A percentile compares a stretch with the other conserved stretches of the same genome.
Conservation (phyloP, 1,284 basidiomycete genomes). For the Tylopilus orsonianus region DNA sequence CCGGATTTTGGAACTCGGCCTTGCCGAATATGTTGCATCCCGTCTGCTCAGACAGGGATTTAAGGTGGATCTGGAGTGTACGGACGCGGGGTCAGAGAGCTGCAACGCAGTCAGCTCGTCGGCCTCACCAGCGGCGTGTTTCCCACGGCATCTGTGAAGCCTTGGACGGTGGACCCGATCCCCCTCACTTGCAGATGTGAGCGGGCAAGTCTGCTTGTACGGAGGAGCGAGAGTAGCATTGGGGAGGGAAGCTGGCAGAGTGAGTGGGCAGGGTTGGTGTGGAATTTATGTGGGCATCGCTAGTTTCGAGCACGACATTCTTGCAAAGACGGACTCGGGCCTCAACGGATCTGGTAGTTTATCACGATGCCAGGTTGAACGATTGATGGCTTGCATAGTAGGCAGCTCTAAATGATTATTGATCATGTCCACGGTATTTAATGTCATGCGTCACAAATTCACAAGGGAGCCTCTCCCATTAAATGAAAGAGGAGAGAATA, state of each 20-base stretch:
- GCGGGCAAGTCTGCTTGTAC: constrained; percentile 25
- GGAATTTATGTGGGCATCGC: not conserved
- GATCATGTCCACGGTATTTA: constrained; percentile 16
- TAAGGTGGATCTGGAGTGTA: constrained; percentile 71
- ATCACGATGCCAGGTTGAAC: not conserved
- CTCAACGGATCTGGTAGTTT: too few species aligned
- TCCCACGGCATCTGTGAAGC: constrained; percentile 89
- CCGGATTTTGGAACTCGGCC: constrained; percentile 98
- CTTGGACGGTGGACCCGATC: constrained; percentile 64
- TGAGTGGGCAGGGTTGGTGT: not conserved
- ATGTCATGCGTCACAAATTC: constrained; percentile 22
- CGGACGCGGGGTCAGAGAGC: constrained; percentile 2
- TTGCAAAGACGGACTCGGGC: constrained; percentile 3
- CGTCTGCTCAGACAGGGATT: constrained; percentile 82
- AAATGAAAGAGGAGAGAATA: constrained; percentile 27
- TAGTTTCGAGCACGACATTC: constrained; percentile 31
- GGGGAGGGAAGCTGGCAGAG: too few species aligned
- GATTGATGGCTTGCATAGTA: not conserved
- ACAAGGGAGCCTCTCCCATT: constrained; percentile 36
- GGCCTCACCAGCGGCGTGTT: constrained; percentile 87
- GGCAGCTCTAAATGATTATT: constrained; percentile 19
- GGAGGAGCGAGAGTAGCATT: constrained; percentile 41
- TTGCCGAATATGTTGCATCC: constrained; percentile 93
- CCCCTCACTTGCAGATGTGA: constrained; percentile 33
- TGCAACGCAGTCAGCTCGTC: not conserved